Base-by-base conservation (phyloP, 352 stramenopile species). In the Phytophthora pini region DNA sequence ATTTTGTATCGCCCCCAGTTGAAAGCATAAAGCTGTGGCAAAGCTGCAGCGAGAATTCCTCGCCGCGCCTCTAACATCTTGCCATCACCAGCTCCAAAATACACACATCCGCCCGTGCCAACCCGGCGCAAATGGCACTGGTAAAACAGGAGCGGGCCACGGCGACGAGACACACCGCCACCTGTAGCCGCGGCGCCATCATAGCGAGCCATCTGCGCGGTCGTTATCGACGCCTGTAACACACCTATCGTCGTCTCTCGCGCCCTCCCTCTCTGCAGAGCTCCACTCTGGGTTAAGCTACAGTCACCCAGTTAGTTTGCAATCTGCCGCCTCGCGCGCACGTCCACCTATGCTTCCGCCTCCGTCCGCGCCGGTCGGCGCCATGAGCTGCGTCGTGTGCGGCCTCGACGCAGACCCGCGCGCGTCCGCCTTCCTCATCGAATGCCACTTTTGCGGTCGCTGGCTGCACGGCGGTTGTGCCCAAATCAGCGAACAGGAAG, bases 401-500 rank as follows among this genome's bases (percentile, higher is more conserved):
- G 61, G 69, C 13, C 68, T 69, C 7, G n/a, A 67, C 20, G 51
- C 72, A 26, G 65, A 77, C 56, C 63, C 66, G 32, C 68, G 69
- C 44, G 20, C 57, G 36, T 43, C 64, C 17, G 53, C 68, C 56
- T 90, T 92, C 65, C 72, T 89, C 26, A 44, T 92, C 47, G 80
- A 90, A 53, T 92, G 80, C 55, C 79, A 88, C 55, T 89, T 79
- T 69, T 92, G 83, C 61, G 66, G 70, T 15, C 75, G 67, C n/a
- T 92, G 83, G 83, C 72, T 82, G 46, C 83, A 92, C 56, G 80
- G 80, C 15, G 66, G 56, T 24, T 92, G 83, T 66, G 68, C 76
- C 22, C 65, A 82, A 26, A 39, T 90, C 40, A 87, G 39, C 65
- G 83, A 92, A 51, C 68, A 79, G 24, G 79, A 88, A 50, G 80